phyloP scores from a whole-genome alignment of 2,329 filamentous ascomycete species.

The Stagonosporopsis cucurbitacearum region DNA sequence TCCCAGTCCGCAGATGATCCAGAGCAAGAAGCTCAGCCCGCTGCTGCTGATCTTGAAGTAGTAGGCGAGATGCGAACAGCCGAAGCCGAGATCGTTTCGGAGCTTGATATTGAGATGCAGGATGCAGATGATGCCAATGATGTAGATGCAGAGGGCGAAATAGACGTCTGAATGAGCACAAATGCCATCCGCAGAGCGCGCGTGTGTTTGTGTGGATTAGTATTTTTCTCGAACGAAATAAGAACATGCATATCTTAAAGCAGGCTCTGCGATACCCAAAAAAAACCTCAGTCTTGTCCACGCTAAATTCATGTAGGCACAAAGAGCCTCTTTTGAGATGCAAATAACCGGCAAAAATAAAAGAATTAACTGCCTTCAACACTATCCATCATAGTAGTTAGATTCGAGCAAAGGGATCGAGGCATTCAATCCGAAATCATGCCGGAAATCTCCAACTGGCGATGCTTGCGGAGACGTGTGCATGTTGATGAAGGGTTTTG shows the following conservation, averaged over 20 bases:
- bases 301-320: no score
- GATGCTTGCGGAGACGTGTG: background rate
- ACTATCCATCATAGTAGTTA: no score
- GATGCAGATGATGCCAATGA: conserved; percentile 22
- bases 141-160: conserved; percentile 33
- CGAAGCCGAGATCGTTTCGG: background rate
- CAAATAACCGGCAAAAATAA: no score
- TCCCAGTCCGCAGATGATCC: background rate
- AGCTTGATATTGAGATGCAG: conserved; percentile 20
- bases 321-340: no score
- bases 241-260: no score
- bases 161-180: conserved; percentile 15
- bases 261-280: no score
- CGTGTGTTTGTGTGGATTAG: no score
- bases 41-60: background rate
- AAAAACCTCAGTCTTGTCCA: no score
- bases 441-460: no score
- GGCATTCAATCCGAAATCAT: background rate
- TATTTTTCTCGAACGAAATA: no score
- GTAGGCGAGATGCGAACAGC: background rate
- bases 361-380: no score
- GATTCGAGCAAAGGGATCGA: no score
- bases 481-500: background rate
- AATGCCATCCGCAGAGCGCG: background rate
- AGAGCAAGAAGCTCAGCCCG: background rate